phyloP scores from a whole-genome alignment of 805 yeast species.

The Starmerella potacharoeniae region DNA sequence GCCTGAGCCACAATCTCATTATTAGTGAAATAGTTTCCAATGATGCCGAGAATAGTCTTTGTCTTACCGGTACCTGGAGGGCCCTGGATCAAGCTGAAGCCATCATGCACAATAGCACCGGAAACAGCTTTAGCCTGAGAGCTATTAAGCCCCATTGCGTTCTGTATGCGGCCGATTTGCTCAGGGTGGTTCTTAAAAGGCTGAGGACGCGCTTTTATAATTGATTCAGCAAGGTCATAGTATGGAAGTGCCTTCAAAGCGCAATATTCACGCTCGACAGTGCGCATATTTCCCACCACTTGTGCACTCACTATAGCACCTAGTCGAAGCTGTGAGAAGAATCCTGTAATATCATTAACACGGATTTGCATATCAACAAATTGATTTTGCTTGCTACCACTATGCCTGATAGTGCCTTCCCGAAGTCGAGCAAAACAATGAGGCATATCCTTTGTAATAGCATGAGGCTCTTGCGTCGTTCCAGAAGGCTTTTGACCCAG shows the following conservation, averaged over 20 bases:
- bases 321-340: conserved; percentile 49
- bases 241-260: conserved; percentile 72
- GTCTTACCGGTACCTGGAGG: conserved; percentile 99
- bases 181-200: conserved; percentile 23
- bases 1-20: conserved; percentile 11
- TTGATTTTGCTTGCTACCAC: conserved; percentile 36
- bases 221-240: conserved; percentile 61
- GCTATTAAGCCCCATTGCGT: conserved; percentile 51
- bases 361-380: conserved; percentile 64
- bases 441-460: conserved; percentile 10
- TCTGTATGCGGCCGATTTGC: conserved; percentile 36
- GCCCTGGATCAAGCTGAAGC: conserved; percentile 84
- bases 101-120: conserved; percentile 53
- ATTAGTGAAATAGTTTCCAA: conserved; percentile 51
- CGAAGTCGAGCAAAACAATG: conserved; percentile 73
- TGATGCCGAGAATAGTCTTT: conserved; percentile 83
- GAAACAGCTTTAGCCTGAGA: conserved; percentile 89
- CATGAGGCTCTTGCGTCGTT: not conserved
- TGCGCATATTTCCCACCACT: conserved; percentile 74
- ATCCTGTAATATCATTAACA: conserved; percentile 38
- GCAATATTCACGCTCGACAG: conserved; percentile 85
- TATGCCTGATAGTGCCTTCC: conserved; percentile 35
- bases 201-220: conserved; percentile 56
- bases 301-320: conserved; percentile 54
- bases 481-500: conserved; percentile 35